A percentile compares a stretch with the other conserved stretches of the same genome.
These are phyloP conservation scores for Boletus subcaerulescens DNA, from an alignment of 768 basidiomycete genomes.

Conservation along the genomic window DNA sequence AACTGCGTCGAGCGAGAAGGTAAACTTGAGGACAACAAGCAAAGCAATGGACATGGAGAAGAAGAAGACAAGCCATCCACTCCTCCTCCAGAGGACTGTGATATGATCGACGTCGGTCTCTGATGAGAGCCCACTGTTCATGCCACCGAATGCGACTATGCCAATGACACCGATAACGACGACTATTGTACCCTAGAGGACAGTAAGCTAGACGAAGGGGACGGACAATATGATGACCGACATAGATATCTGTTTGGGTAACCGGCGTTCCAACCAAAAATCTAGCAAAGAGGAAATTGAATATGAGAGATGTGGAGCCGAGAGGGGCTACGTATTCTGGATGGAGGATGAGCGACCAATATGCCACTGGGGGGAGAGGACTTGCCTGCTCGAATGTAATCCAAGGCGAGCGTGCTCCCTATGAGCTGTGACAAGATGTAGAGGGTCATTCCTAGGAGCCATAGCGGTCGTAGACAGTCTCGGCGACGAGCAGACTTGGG, in stretches of 20 bases:
- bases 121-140: constrained; percentile 73
- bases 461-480: constrained; percentile 83
- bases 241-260: constrained; percentile 79
- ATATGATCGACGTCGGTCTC: constrained; percentile 75
- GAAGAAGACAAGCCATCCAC: constrained; percentile 91
- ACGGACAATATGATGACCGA: constrained; percentile 33
- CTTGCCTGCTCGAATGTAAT: constrained; percentile 83
- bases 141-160: constrained; percentile 83
- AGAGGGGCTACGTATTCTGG: constrained; percentile 94
- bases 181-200: constrained; percentile 68
- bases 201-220: neutral
- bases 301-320: constrained; percentile 89
- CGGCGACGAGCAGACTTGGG: constrained; percentile 71
- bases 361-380: neutral
- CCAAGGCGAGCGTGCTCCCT: constrained; percentile 81
- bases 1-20: constrained; percentile 69
- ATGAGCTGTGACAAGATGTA: constrained; percentile 90
- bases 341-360: constrained; percentile 12
- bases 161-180: constrained; percentile 84
- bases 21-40: constrained; percentile 61
- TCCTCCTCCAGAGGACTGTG: constrained; percentile 79
- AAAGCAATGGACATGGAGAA: constrained; percentile 73
- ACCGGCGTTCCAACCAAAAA: constrained; percentile 86
- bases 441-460: constrained; percentile 90
- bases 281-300: constrained; percentile 94